A percentile compares a stretch with the other conserved stretches of the same genome.
phyloP scores from a whole-genome alignment of 176 grass and related monocot genomes.

The Triticum monococcum region DNA sequence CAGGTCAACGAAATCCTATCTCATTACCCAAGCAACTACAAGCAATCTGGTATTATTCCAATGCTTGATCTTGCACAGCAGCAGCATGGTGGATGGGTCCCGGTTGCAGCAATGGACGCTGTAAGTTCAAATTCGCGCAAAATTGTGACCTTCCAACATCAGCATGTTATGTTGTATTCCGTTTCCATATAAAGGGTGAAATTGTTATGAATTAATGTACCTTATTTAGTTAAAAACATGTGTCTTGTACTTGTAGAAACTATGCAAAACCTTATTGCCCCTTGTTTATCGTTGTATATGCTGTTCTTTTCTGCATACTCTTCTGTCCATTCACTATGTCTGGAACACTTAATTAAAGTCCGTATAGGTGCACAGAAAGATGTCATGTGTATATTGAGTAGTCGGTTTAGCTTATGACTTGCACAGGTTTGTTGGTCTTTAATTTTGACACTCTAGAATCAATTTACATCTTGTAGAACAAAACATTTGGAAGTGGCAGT shows the following conservation, averaged over 20 bases:
- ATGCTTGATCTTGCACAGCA: constrained; percentile 93
- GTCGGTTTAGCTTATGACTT: background rate
- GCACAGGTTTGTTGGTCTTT: background rate
- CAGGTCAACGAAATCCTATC: constrained; percentile 84
- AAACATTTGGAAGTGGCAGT: background rate
- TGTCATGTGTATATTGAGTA: background rate
- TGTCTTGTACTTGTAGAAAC: background rate
- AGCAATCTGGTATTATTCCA: constrained; percentile 91
- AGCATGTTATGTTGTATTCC: background rate
- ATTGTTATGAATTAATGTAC: background rate
- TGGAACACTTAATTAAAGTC: background rate
- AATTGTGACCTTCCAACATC: background rate
- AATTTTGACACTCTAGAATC: background rate
- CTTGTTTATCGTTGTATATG: background rate
- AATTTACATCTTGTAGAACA: background rate
- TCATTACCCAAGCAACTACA: constrained; percentile 95
- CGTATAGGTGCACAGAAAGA: background rate
- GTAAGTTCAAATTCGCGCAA: constrained; percentile 45
- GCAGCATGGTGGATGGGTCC: constrained; percentile 95
- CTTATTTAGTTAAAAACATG: background rate
- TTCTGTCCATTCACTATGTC: background rate
- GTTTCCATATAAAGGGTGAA: background rate
- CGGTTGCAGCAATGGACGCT: constrained; percentile 88
- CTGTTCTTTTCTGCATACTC: background rate
- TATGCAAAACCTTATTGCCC: background rate